Conservation (phyloP, 176 grass and related monocot species). For the Zea luxurians region DNA sequence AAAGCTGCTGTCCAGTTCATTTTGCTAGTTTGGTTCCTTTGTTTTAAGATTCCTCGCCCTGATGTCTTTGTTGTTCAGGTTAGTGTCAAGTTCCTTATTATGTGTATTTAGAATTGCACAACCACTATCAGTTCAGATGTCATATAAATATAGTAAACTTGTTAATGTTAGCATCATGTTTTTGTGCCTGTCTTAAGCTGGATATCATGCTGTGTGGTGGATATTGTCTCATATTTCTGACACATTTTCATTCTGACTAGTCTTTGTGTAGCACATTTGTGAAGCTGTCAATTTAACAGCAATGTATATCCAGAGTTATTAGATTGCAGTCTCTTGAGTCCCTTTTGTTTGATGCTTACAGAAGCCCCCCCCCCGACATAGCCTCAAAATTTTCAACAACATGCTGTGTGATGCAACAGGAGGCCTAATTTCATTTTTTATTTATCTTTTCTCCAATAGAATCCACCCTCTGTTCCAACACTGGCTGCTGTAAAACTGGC, state of each 20-base stretch:
- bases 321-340: neutral
- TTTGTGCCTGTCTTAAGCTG: constrained; percentile 13
- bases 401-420: neutral
- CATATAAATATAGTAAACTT: neutral
- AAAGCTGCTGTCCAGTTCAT: constrained; percentile 84
- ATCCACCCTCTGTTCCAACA: constrained; percentile 96
- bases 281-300: neutral
- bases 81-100: constrained; percentile 14
- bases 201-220: neutral
- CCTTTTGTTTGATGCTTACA: neutral
- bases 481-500: constrained; percentile 87
- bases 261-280: neutral
- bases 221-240: constrained; percentile 3
- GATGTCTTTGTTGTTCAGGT: constrained; percentile 91
- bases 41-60: constrained; percentile 81
- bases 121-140: constrained; percentile 10
- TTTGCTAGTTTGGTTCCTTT: constrained; percentile 80
- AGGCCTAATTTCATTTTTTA: constrained; percentile 33
- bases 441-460: constrained; percentile 52
- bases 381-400: neutral
- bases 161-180: neutral
- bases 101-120: constrained; percentile 2
- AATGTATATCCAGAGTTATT: neutral
- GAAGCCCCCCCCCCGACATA: neutral
- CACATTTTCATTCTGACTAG: neutral